These are phyloP conservation scores for Paspalum notatum DNA, from an alignment of 176 grass and related monocot species.

Conservation along the genomic window DNA sequence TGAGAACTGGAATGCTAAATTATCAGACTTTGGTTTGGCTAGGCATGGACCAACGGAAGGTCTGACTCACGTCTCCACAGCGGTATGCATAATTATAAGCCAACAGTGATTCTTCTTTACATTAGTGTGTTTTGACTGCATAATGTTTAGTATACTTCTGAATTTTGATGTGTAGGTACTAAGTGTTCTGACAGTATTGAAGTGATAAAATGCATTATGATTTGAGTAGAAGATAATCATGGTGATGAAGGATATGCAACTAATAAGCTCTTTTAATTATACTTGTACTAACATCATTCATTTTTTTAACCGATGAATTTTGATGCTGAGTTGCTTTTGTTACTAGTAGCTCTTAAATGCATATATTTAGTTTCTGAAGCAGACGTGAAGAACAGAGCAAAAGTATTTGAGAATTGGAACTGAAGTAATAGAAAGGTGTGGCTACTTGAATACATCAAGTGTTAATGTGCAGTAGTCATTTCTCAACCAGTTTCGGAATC, in stretches of 20 bases:
- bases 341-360: neutral
- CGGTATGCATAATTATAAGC: slow-evolving; percentile 50
- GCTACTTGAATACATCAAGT: neutral
- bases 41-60: slow-evolving; percentile 96
- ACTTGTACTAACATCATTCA: neutral
- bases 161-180: neutral
- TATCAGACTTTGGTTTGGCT: slow-evolving; percentile 97
- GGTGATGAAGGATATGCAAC: neutral
- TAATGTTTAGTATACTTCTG: slow-evolving; percentile 18
- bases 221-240: neutral
- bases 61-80: slow-evolving; percentile 93
- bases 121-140: slow-evolving; percentile 10
- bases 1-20: slow-evolving; percentile 94
- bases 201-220: neutral
- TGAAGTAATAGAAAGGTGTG: slow-evolving; percentile 15
- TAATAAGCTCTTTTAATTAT: slow-evolving; percentile 15
- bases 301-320: slow-evolving; percentile 15
- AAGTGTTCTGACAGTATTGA: neutral
- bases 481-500: neutral
- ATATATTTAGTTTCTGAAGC: slow-evolving; percentile 25
- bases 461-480: neutral
- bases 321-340: neutral
- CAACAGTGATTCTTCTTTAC: neutral
- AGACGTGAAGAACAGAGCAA: slow-evolving; percentile 6
- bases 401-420: neutral